Conservation (phyloP, 805 yeast genomes). For the Candida michaelii region DNA sequence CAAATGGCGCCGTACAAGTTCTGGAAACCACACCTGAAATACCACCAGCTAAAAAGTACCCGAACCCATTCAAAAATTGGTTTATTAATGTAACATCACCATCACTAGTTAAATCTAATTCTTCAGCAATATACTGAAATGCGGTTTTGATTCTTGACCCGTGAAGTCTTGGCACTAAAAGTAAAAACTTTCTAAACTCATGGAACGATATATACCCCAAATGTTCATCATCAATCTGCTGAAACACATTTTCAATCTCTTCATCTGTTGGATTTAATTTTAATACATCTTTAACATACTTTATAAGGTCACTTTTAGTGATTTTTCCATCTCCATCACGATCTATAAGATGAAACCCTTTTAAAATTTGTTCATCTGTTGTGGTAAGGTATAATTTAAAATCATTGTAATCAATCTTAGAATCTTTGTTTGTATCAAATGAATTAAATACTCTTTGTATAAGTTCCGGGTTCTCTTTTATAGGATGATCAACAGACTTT, state of each 20-base stretch:
- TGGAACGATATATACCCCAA: constrained; percentile 76
- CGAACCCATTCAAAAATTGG: constrained; percentile 79
- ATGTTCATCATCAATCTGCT: constrained; percentile 51
- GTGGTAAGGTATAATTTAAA: constrained; percentile 61
- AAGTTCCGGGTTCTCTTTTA: constrained; percentile 59
- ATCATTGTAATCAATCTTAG: constrained; percentile 59
- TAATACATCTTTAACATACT: constrained; percentile 56
- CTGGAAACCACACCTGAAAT: constrained; percentile 93
- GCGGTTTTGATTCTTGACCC: constrained; percentile 83
- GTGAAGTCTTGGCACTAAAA: constrained; percentile 77
- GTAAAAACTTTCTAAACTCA: constrained; percentile 79
- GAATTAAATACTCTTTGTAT: constrained; percentile 55
- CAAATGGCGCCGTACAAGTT: constrained; percentile 96
- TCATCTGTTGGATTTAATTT: constrained; percentile 52
- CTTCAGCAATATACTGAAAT: constrained; percentile 75
- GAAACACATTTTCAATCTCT: constrained; percentile 56
- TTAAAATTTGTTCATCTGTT: constrained; percentile 70
- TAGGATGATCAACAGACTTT: constrained; percentile 56
- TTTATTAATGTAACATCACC: constrained; percentile 87
- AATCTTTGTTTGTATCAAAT: constrained; percentile 59
- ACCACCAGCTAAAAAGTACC: constrained; percentile 94
- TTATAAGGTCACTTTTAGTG: constrained; percentile 61
- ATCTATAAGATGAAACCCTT: constrained; percentile 70
- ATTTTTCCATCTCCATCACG: constrained; percentile 71
- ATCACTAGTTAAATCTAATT: constrained; percentile 77